Evolutionary conservation across 2,329 filamentous ascomycete species (phyloP), one percentile per base, ranked within the genome.

Genomic region (Fusarium virguliforme): DNA sequence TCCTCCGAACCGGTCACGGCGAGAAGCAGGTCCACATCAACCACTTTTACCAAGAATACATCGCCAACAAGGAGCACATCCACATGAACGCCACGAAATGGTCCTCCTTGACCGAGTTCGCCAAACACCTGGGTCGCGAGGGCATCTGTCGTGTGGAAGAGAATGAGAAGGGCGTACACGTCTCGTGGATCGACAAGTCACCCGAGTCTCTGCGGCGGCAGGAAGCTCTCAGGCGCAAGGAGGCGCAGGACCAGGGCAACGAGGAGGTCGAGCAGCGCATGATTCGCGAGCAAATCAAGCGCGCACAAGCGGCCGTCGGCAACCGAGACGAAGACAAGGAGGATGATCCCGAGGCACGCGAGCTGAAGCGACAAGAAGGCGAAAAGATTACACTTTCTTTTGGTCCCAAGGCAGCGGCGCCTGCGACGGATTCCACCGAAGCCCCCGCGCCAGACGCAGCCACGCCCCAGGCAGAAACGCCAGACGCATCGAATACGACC

Each of bases 11-110:
- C 0, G 89, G 91, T 0, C 96, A 99, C 76, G 94, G 94, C 69
- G 94, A 97, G 81, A 99, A 99, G 81, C 88, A 90, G 75, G 90
- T 98, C 1, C 88, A 95, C 35, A 89, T 95, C 57, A 99, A 99
- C 77, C 91, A 93, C 68, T 98, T 98, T 80, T 99, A 99, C 82
- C 94, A 98, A 79, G 91, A 95, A 37, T 96, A 97, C 76, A 98
- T 98, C 74, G 87, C 90, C 15, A 92, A 95, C 74, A 94, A 95
- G 80, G 88, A 94, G 76, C 95, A 98, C 79, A 85, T 96, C 8
- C 96, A 98, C 79, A 94, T 98, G 92, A 98, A 98, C 81, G 87
- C 94, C 8, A 98, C 96, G 0, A 91, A 92, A 76, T 98, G 94
- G 94, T 89, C 91, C 4, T 93, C 89, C 60, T 83, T 99, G 74